Percentiles rank a stretch among this genome's conserved stretches.
These are phyloP conservation scores for Boletus subluridellus DNA, from an alignment of 1,284 basidiomycete genomes.

Conservation along the genomic window DNA sequence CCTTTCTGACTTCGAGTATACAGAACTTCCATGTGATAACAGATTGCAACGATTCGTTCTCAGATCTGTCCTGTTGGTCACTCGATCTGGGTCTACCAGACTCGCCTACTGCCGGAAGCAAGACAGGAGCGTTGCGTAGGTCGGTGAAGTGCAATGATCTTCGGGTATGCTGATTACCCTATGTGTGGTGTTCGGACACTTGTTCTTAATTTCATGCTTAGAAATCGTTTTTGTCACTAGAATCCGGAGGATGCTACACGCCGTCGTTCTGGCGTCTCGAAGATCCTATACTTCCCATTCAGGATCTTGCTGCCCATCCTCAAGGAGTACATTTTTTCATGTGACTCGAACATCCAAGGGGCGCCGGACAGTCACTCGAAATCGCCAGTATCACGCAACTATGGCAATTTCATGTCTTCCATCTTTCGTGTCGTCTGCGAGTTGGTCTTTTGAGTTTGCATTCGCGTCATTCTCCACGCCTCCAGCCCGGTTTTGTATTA, in stretches of 20 bases:
- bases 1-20: background rate
- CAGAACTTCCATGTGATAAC: background rate
- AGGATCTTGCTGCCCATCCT: background rate
- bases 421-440: background rate
- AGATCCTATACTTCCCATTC: background rate
- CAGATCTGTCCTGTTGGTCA: constrained; percentile 8
- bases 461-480: background rate
- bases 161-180: background rate
- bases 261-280: background rate
- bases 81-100: background rate
- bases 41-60: background rate
- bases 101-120: background rate
- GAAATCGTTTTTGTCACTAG: constrained; percentile 3
- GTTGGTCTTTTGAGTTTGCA: background rate
- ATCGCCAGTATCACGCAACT: background rate
- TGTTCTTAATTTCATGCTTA: background rate
- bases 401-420: background rate
- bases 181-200: background rate
- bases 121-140: constrained; percentile 10
- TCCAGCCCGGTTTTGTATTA: background rate
- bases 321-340: background rate
- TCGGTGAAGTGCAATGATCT: constrained; percentile 11
- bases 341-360: background rate
- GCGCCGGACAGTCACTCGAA: background rate
- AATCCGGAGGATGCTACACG: background rate